A percentile compares a stretch with the other conserved stretches of the same genome.
Evolutionary conservation across 2,329 filamentous ascomycete species (phyloP).

Genomic region (Sclerotinia nivalis): DNA sequence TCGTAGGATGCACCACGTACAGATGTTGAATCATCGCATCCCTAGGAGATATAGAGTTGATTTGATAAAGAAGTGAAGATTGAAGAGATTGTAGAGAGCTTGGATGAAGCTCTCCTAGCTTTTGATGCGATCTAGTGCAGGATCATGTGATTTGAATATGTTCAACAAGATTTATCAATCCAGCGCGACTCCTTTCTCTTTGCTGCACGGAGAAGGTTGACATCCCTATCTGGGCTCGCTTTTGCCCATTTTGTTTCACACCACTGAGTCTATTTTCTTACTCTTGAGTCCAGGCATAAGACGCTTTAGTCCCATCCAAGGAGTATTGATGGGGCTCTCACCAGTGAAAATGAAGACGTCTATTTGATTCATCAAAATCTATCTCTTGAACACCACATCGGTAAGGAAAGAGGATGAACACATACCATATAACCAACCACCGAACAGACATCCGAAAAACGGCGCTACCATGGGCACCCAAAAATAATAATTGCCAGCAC

Average conservation of each 20-base stretch:
- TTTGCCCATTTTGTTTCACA: neutral
- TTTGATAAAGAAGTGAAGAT: neutral
- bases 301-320: constrained; percentile 38
- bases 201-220: neutral
- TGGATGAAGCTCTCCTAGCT: neutral
- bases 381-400: neutral
- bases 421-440: constrained; percentile 62
- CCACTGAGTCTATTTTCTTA: neutral
- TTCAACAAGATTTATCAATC: neutral
- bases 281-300: constrained; percentile 22
- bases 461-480: constrained; percentile 75
- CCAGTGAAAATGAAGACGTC: constrained; percentile 54
- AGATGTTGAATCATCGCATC: too few relatives aligned
- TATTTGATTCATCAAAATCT: neutral
- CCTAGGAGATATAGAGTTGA: neutral
- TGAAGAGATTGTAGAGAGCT: neutral
- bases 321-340: constrained; percentile 38
- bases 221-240: too few relatives aligned
- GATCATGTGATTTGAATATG: neutral
- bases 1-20: too few relatives aligned
- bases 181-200: neutral
- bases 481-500: constrained; percentile 68
- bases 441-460: constrained; percentile 63
- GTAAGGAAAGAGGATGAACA: neutral
- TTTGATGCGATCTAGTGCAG: neutral